Evolutionary conservation across 805 yeast genomes (phyloP).

Genomic region (Saccharomycopsis sp.): DNA sequence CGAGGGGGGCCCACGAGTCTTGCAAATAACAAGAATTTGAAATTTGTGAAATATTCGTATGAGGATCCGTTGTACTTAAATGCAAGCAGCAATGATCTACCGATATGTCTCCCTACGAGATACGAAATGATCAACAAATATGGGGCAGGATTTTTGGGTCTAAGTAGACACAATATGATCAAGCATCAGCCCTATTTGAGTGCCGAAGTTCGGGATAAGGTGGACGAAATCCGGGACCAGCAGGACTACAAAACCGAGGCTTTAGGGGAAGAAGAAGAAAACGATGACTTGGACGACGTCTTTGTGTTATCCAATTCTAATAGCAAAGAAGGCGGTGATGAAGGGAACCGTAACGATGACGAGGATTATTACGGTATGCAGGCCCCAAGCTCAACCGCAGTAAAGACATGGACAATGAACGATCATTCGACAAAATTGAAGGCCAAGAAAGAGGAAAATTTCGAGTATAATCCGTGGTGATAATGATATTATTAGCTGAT

Average conservation of each 20-base stretch:
- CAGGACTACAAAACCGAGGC: conserved; percentile 20
- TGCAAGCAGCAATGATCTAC: conserved; percentile 27
- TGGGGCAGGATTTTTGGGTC: conserved; percentile 70
- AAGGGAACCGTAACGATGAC: conserved; percentile 18
- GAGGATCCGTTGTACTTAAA: not conserved
- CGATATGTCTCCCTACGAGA: conserved; percentile 64
- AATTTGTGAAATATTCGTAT: not conserved
- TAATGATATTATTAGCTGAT: not conserved
- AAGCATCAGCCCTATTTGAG: conserved; percentile 71
- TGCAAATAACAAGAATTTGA: not conserved
- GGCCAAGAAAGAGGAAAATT: conserved; percentile 3
- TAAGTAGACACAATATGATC: conserved; percentile 44
- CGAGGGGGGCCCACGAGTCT: not conserved
- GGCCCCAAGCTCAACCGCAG: conserved; percentile 15
- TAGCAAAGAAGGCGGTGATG: conserved; percentile 17
- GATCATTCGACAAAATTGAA: conserved; percentile 9
- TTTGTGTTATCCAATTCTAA: conserved; percentile 9
- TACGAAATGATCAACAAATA: conserved; percentile 67
- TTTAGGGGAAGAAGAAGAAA: conserved; percentile 25
- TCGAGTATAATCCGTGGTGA: conserved; percentile 21
- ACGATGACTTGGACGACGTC: conserved; percentile 19
- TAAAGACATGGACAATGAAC: conserved; percentile 17
- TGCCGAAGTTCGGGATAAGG: conserved; percentile 56
- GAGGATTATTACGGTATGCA: conserved; percentile 11
- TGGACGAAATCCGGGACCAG: conserved; percentile 60